Evolutionary conservation across 352 stramenopile genomes (phyloP).

Genomic region (Aphanomyces cochlioides): DNA sequence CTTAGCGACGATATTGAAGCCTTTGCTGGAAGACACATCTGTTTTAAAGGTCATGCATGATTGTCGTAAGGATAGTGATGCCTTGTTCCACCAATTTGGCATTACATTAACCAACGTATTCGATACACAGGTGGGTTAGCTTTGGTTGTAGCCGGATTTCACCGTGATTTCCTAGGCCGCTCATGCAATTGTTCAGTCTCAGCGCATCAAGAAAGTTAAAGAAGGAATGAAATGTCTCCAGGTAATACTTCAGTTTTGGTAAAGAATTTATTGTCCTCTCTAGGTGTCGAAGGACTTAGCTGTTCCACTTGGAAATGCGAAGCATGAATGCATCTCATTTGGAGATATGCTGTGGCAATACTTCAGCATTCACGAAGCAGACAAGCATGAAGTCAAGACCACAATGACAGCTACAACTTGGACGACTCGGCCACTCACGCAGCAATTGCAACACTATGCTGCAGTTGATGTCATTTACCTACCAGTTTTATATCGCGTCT

Average conservation of each 20-base stretch:
- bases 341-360: conserved; percentile 15
- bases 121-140: conserved; percentile 14
- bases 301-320: conserved; percentile 13
- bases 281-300: not conserved
- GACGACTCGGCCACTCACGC: not conserved
- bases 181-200: not conserved
- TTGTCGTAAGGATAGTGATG: conserved; percentile 25
- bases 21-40: not conserved
- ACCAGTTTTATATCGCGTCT: conserved; percentile 12
- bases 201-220: conserved; percentile 17
- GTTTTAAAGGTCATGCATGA: conserved; percentile 22
- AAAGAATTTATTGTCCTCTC: not conserved
- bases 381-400: conserved; percentile 9
- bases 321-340: conserved; percentile 22
- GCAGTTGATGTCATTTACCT: conserved; percentile 19
- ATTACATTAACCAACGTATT: conserved; percentile 18
- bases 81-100: conserved; percentile 9
- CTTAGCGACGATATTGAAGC: not conserved
- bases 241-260: not conserved
- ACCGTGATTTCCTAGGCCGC: conserved; percentile 5
- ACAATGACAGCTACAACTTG: conserved; percentile 10
- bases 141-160: not conserved
- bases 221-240: conserved; percentile 4
- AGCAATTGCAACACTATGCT: conserved; percentile 17
- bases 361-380: not conserved